A percentile compares a stretch with the other conserved stretches of the same genome.
Conservation (phyloP, 1,284 basidiomycete species). For the Leucoagaricus sp. region DNA sequence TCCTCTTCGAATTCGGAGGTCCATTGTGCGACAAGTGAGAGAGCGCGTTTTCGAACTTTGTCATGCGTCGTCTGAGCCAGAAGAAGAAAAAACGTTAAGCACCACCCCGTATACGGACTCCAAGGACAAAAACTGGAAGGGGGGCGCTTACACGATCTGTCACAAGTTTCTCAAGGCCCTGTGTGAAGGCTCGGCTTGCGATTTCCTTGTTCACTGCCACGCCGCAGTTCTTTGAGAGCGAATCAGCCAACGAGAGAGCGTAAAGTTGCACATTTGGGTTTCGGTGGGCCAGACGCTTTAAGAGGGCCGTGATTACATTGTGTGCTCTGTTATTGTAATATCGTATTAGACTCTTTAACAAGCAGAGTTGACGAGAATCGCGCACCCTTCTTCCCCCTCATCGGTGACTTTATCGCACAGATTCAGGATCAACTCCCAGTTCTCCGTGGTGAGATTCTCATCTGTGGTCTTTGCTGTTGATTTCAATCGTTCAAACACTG, state of each 20-base stretch:
- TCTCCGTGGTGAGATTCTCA: slow-evolving; percentile 91
- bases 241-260: slow-evolving; percentile 84
- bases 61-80: slow-evolving; percentile 78
- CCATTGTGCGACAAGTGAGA: slow-evolving; percentile 84
- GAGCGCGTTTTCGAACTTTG: slow-evolving; percentile 79
- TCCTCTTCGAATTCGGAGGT: slow-evolving; percentile 83
- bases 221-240: slow-evolving; percentile 91
- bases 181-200: slow-evolving; percentile 88
- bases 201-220: slow-evolving; percentile 85
- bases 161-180: slow-evolving; percentile 83
- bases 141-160: slow-evolving; percentile 75
- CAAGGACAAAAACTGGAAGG: not conserved
- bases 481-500: slow-evolving; percentile 5
- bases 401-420: slow-evolving; percentile 96
- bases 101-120: not conserved
- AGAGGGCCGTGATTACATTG: slow-evolving; percentile 81
- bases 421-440: slow-evolving; percentile 95
- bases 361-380: slow-evolving; percentile 13
- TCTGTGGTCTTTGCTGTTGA: slow-evolving; percentile 86
- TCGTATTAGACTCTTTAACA: not conserved
- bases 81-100: slow-evolving; percentile 1
- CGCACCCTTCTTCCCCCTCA: slow-evolving; percentile 82
- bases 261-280: slow-evolving; percentile 98
- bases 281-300: slow-evolving; percentile 91
- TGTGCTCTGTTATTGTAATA: slow-evolving; percentile 70